Percentiles rank a stretch among this genome's conserved stretches.
phyloP scores from a whole-genome alignment of 1,284 basidiomycete genomes.

The Malassezia dermatis region DNA sequence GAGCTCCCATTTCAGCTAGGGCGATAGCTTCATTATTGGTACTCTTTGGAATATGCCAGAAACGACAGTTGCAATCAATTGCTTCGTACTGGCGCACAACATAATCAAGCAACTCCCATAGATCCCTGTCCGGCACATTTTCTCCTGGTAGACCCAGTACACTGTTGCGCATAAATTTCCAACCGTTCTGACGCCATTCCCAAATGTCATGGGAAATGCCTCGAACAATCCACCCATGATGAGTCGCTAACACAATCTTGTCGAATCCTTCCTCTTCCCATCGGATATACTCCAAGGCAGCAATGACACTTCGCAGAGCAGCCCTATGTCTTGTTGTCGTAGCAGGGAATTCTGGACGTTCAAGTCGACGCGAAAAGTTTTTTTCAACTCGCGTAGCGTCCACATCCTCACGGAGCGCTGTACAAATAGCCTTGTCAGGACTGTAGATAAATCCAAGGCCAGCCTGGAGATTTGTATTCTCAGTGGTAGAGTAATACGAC shows the following conservation, averaged over 20 bases:
- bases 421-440: conserved; percentile 4
- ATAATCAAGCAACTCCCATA: conserved; percentile 43
- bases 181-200: conserved; percentile 40
- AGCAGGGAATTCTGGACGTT: conserved; percentile 26
- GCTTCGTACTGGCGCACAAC: conserved; percentile 35
- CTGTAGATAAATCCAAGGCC: conserved; percentile 17
- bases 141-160: conserved; percentile 31
- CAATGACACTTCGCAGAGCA: conserved; percentile 33
- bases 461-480: conserved; percentile 15
- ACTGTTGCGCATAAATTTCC: conserved; percentile 26
- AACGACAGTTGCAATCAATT: conserved; percentile 43
- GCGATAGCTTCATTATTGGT: conserved; percentile 24
- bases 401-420: background rate
- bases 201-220: conserved; percentile 42
- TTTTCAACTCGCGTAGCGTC: conserved; percentile 20
- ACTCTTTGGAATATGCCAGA: conserved; percentile 35
- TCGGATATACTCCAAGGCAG: conserved; percentile 34
- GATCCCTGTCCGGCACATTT: conserved; percentile 38
- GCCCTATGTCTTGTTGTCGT: conserved; percentile 27
- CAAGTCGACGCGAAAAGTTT: conserved; percentile 38
- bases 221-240: conserved; percentile 41
- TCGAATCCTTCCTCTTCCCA: conserved; percentile 46
- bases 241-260: conserved; percentile 41
- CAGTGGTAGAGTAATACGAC: conserved; percentile 11
- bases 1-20: conserved; percentile 35